Evolutionary conservation across 495 filamentous ascomycete species (phyloP).

Genomic region (Achaetomiella virescens): DNA sequence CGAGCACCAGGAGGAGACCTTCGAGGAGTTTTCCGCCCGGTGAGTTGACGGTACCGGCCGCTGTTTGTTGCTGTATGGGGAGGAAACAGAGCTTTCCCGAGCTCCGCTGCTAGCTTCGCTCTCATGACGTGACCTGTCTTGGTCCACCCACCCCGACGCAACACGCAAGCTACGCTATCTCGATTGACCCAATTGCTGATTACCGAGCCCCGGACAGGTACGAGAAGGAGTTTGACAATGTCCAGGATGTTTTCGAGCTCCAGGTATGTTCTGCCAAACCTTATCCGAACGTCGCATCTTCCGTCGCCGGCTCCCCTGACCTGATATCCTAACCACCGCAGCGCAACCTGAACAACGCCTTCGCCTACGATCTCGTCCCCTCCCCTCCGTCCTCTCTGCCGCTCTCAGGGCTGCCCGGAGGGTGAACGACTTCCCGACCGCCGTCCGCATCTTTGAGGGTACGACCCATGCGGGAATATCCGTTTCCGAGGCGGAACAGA

Average conservation of each 20-base stretch:
- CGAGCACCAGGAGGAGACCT: slow-evolving; percentile 80
- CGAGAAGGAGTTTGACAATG: slow-evolving; percentile 96
- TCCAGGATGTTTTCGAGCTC: slow-evolving; percentile 99
- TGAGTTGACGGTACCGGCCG: slow-evolving; percentile 44
- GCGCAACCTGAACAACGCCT: slow-evolving; percentile 99
- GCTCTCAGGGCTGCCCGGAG: slow-evolving; percentile 86
- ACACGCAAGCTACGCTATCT: slow-evolving; percentile 4
- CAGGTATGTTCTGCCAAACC: slow-evolving; percentile 60
- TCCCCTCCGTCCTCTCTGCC: slow-evolving; percentile 84
- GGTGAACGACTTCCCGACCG: slow-evolving; percentile 98
- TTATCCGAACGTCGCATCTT: neutral
- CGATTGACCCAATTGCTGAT: slow-evolving; percentile 28
- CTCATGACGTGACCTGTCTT: slow-evolving; percentile 25
- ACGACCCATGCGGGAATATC: slow-evolving; percentile 22
- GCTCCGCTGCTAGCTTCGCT: slow-evolving; percentile 19
- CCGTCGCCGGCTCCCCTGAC: slow-evolving; percentile 10
- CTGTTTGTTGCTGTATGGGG: neutral
- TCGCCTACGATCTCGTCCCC: slow-evolving; percentile 99
- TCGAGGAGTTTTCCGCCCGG: slow-evolving; percentile 98
- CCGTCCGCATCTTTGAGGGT: slow-evolving; percentile 98
- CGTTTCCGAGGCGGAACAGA: neutral
- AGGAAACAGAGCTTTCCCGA: slow-evolving; percentile 19
- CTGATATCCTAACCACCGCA: slow-evolving; percentile 32
- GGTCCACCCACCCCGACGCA: slow-evolving; percentile 6
- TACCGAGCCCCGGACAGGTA: slow-evolving; percentile 56